phyloP scores from a whole-genome alignment of 805 yeast species.

The Nakazawaea molendinolei region DNA sequence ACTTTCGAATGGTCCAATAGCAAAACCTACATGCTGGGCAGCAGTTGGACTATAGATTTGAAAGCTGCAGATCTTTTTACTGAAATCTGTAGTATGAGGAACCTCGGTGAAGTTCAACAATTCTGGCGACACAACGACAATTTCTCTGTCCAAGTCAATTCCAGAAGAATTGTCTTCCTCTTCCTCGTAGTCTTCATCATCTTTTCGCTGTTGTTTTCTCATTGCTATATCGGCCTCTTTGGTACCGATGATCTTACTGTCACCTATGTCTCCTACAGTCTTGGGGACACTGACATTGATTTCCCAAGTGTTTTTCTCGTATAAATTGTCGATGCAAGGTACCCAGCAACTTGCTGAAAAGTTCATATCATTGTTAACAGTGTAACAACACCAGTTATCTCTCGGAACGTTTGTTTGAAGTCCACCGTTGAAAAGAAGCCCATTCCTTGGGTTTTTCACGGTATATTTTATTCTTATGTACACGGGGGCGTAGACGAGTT shows the following conservation, averaged over 20 bases:
- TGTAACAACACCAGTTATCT: slow-evolving; percentile 76
- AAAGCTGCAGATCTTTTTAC: slow-evolving; percentile 70
- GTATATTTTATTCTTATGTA: slow-evolving; percentile 63
- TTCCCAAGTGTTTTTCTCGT: slow-evolving; percentile 91
- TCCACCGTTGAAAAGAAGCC: slow-evolving; percentile 69
- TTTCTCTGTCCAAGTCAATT: slow-evolving; percentile 40
- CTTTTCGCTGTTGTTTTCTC: slow-evolving; percentile 17
- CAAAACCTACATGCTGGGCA: slow-evolving; percentile 94
- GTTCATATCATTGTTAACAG: slow-evolving; percentile 71
- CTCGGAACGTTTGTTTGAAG: slow-evolving; percentile 36
- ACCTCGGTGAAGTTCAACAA: slow-evolving; percentile 56
- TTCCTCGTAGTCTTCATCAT: slow-evolving; percentile 22
- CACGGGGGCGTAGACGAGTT: slow-evolving; percentile 64
- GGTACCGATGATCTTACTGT: slow-evolving; percentile 34
- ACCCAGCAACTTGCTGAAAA: slow-evolving; percentile 94
- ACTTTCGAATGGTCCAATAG: slow-evolving; percentile 80
- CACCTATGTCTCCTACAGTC: slow-evolving; percentile 65
- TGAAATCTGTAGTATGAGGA: slow-evolving; percentile 68
- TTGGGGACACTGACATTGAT: slow-evolving; percentile 80
- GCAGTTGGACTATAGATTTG: slow-evolving; percentile 78
- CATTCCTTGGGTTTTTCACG: slow-evolving; percentile 60
- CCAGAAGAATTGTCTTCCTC: slow-evolving; percentile 30
- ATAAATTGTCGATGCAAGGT: slow-evolving; percentile 85
- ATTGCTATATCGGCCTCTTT: slow-evolving; percentile 26
- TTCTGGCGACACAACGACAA: slow-evolving; percentile 68